These are phyloP conservation scores for Pleurotus djamor DNA, from an alignment of 768 basidiomycete genomes.

Conservation along the genomic window DNA sequence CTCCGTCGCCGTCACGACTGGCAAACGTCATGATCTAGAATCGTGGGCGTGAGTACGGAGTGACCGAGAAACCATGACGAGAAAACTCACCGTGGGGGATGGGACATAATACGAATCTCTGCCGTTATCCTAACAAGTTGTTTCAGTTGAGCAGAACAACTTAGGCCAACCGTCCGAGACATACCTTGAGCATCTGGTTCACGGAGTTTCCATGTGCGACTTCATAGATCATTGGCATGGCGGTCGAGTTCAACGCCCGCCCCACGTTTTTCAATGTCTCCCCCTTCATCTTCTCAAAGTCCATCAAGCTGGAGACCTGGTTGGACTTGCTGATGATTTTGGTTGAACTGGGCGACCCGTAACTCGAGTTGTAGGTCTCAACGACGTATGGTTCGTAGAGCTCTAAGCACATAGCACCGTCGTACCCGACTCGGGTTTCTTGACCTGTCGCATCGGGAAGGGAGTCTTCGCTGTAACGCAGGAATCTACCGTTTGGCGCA, in stretches of 20 bases:
- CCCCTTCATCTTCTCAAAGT: constrained; percentile 19
- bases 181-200: constrained; percentile 31
- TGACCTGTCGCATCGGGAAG: constrained; percentile 7
- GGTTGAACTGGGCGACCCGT: constrained; percentile 24
- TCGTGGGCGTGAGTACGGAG: neutral
- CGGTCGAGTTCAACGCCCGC: constrained; percentile 25
- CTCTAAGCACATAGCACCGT: constrained; percentile 14
- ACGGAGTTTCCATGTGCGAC: constrained; percentile 34
- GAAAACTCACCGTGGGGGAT: constrained; percentile 31
- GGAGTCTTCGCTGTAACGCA: constrained; percentile 7
- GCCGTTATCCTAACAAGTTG: constrained; percentile 29
- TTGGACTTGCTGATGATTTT: constrained; percentile 29
- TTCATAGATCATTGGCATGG: constrained; percentile 21
- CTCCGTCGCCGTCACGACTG: constrained; percentile 21
- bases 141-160: too few relatives aligned
- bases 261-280: constrained; percentile 15
- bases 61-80: neutral
- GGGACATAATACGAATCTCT: constrained; percentile 36
- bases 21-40: constrained; percentile 35
- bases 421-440: constrained; percentile 10
- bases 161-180: neutral
- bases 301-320: constrained; percentile 17
- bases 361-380: constrained; percentile 18
- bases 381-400: constrained; percentile 13
- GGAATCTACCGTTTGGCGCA: constrained; percentile 18